Percentiles rank a stretch among this genome's conserved stretches.
Conservation (phyloP, 106 monocot species). For the Agapanthus africanus region DNA sequence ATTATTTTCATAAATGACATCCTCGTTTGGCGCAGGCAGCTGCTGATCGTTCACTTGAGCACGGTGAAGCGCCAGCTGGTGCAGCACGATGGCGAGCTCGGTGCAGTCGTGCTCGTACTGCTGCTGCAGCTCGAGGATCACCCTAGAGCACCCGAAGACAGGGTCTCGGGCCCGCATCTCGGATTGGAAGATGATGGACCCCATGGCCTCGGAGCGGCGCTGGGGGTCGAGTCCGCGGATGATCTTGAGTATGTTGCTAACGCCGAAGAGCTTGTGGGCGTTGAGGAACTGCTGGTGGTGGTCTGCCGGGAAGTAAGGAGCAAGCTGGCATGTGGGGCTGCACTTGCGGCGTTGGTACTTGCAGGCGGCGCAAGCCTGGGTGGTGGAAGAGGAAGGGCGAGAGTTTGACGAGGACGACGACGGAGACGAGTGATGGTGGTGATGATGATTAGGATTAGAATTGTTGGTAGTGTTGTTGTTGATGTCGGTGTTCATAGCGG, state of each 20-base stretch:
- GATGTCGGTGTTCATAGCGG: not conserved
- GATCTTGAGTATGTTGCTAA: conserved; percentile 55
- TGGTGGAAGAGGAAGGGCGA: not conserved
- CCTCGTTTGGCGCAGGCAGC: not conserved
- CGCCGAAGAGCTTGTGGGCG: conserved; percentile 72
- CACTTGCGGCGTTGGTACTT: conserved; percentile 82
- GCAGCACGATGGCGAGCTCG: conserved; percentile 23
- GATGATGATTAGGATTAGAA: not conserved
- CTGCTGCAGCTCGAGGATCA: conserved; percentile 29
- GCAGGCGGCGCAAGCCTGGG: conserved; percentile 69
- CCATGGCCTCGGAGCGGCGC: conserved; percentile 34
- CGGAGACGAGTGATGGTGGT: not conserved
- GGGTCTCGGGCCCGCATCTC: conserved; percentile 45
- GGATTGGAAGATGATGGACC: conserved; percentile 52
- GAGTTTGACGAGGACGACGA: not conserved
- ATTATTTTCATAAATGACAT: not conserved
- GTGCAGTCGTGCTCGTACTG: conserved; percentile 2
- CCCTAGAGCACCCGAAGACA: conserved; percentile 46
- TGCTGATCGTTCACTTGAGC: not conserved
- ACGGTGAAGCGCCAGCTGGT: conserved; percentile 22
- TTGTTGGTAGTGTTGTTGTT: not conserved
- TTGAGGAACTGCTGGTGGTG: conserved; percentile 43
- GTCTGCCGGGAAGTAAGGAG: conserved; percentile 71
- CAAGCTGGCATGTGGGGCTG: conserved; percentile 46
- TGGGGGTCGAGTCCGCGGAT: conserved; percentile 16